These are phyloP conservation scores for Filobasidium floriforme DNA, from an alignment of 768 basidiomycete genomes.

Conservation along the genomic window DNA sequence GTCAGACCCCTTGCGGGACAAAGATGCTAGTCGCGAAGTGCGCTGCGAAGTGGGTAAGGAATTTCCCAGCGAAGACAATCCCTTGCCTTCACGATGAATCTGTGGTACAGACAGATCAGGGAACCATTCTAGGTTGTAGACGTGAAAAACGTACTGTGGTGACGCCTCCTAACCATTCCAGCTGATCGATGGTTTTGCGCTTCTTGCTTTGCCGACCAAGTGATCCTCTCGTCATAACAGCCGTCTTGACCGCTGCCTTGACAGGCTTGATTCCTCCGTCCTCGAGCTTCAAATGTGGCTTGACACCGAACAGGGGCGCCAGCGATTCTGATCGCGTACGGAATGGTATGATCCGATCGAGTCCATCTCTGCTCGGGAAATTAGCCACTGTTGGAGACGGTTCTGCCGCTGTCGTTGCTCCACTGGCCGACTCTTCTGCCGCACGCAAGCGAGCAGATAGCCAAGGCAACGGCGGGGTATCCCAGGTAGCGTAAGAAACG, in stretches of 20 bases:
- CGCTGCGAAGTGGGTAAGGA: constrained; percentile 15
- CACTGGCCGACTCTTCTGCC: constrained; percentile 1
- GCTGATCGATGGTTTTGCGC: constrained; percentile 26
- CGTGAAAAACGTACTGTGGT: constrained; percentile 23
- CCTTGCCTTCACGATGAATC: constrained; percentile 8
- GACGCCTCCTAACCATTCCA: constrained; percentile 43
- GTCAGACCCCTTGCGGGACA: constrained; percentile 12
- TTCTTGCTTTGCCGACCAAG: constrained; percentile 26
- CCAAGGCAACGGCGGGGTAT: background rate
- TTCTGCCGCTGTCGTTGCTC: background rate
- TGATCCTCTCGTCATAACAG: constrained; percentile 42
- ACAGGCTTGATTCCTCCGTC: background rate
- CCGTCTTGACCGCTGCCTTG: constrained; percentile 19
- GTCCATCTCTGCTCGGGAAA: constrained; percentile 4
- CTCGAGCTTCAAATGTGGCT: constrained; percentile 13
- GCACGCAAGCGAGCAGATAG: background rate
- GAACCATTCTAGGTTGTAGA: constrained; percentile 26
- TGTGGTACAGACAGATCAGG: constrained; percentile 17
- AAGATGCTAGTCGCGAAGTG: constrained; percentile 9
- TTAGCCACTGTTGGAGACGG: constrained; percentile 9
- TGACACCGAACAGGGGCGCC: constrained; percentile 14
- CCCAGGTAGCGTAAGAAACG: constrained; percentile 39
- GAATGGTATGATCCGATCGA: constrained; percentile 10
- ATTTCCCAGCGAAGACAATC: constrained; percentile 24
- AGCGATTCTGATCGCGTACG: constrained; percentile 4